A percentile compares a stretch with the other conserved stretches of the same genome.
These are phyloP conservation scores for Micractinium sp. DNA, from an alignment of 139 green algal species.

Conservation along the genomic window DNA sequence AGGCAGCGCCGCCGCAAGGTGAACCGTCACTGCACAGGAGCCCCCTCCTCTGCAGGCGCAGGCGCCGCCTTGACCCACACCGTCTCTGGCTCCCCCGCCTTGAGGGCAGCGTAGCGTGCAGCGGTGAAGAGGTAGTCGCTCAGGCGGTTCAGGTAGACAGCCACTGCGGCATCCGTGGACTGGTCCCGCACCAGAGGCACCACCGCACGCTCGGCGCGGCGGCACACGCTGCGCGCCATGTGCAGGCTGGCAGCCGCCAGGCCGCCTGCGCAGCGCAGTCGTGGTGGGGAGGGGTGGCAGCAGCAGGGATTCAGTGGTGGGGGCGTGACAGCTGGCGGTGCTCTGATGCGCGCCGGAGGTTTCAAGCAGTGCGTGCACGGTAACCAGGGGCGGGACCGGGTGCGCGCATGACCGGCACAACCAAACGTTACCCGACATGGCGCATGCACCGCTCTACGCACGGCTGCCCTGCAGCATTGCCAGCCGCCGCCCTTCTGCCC, in stretches of 20 bases:
- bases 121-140: conserved; percentile 97
- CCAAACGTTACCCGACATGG: background rate
- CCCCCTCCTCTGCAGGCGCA: background rate
- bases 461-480: background rate
- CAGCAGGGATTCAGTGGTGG: background rate
- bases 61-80: conserved; percentile 39
- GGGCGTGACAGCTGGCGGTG: background rate
- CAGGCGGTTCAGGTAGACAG: conserved; percentile 91
- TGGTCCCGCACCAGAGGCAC: conserved; percentile 64
- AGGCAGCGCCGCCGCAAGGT: background rate
- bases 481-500: too few species aligned
- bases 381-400: background rate
- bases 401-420: background rate
- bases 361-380: too few species aligned
- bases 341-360: background rate
- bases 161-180: conserved; percentile 56
- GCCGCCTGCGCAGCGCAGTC: conserved; percentile 49
- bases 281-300: background rate
- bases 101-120: conserved; percentile 71
- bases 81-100: conserved; percentile 30
- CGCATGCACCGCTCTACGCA: background rate
- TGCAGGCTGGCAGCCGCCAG: conserved; percentile 72
- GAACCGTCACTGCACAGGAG: background rate
- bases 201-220: conserved; percentile 88
- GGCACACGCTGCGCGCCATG: conserved; percentile 82